These are phyloP conservation scores for Alloteropsis semialata DNA, from an alignment of 176 grass and related monocot genomes.

Conservation along the genomic window DNA sequence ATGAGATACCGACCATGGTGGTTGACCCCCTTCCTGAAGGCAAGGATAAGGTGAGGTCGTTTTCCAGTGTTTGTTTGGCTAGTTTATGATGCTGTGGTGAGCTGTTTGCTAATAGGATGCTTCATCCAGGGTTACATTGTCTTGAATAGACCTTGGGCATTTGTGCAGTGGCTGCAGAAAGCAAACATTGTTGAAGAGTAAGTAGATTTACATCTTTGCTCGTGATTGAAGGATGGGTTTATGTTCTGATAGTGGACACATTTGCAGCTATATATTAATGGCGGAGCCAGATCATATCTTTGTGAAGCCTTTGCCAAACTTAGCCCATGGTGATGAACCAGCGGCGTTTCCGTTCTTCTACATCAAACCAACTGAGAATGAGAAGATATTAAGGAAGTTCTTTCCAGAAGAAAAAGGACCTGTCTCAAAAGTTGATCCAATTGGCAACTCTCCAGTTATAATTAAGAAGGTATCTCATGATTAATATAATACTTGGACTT, in stretches of 20 bases:
- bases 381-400: constrained; percentile 86
- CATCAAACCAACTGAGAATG: constrained; percentile 84
- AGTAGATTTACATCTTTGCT: constrained; percentile 16
- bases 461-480: constrained; percentile 75
- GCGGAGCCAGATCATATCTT: constrained; percentile 98
- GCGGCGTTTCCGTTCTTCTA: constrained; percentile 92
- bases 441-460: constrained; percentile 97
- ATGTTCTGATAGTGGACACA: constrained; percentile 26
- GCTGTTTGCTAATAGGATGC: constrained; percentile 12
- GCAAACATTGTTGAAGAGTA: constrained; percentile 83
- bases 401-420: constrained; percentile 89
- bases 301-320: constrained; percentile 93
- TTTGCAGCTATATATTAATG: constrained; percentile 95
- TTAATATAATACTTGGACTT: neutral
- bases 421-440: constrained; percentile 83
- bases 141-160: constrained; percentile 97
- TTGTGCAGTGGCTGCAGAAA: constrained; percentile 90
- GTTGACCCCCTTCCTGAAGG: constrained; percentile 85
- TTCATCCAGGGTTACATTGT: constrained; percentile 84
- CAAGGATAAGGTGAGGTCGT: constrained; percentile 52
- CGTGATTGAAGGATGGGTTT: neutral
- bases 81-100: neutral
- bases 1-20: constrained; percentile 87
- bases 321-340: constrained; percentile 66
- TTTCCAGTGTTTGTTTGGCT: neutral